These are phyloP conservation scores for Wickerhamomyces chambardii DNA, from an alignment of 805 yeast genomes.

Conservation along the genomic window DNA sequence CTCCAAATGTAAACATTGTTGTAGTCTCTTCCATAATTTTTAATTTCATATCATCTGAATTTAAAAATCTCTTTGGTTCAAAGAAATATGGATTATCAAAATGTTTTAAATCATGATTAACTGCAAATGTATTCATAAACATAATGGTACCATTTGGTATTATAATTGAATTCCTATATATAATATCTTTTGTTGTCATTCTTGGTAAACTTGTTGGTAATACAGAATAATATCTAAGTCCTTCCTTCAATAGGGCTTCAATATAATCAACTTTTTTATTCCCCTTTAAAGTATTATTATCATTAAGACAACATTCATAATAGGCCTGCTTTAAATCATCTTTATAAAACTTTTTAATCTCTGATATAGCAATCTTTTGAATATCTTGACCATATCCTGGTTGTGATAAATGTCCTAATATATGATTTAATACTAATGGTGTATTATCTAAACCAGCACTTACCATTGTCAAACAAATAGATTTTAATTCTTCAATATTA, in stretches of 20 bases:
- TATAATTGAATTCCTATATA: constrained; percentile 23
- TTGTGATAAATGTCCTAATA: constrained; percentile 50
- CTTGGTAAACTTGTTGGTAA: constrained; percentile 64
- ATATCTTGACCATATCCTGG: constrained; percentile 25
- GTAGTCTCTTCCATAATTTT: constrained; percentile 4
- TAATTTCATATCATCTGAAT: constrained; percentile 13
- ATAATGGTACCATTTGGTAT: constrained; percentile 52
- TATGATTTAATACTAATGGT: constrained; percentile 51
- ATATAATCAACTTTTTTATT: constrained; percentile 38
- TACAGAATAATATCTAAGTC: constrained; percentile 53
- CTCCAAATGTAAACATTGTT: constrained; percentile 51
- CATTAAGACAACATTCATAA: constrained; percentile 15
- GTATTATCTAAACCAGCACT: constrained; percentile 76
- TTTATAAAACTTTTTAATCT: constrained; percentile 27
- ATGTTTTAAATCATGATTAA: constrained; percentile 47
- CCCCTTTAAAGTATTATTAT: too few species aligned
- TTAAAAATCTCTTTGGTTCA: constrained; percentile 45
- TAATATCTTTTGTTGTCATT: constrained; percentile 41
- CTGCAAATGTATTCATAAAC: constrained; percentile 63
- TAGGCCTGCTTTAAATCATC: constrained; percentile 23
- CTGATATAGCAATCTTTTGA: constrained; percentile 34
- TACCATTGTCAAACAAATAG: constrained; percentile 66
- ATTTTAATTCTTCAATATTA: constrained; percentile 34
- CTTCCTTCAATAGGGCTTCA: constrained; percentile 52
- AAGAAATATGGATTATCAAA: constrained; percentile 38